Evolutionary conservation across 2,329 filamentous ascomycete genomes (phyloP).

Genomic region (Aaosphaeria pasadenensis): DNA sequence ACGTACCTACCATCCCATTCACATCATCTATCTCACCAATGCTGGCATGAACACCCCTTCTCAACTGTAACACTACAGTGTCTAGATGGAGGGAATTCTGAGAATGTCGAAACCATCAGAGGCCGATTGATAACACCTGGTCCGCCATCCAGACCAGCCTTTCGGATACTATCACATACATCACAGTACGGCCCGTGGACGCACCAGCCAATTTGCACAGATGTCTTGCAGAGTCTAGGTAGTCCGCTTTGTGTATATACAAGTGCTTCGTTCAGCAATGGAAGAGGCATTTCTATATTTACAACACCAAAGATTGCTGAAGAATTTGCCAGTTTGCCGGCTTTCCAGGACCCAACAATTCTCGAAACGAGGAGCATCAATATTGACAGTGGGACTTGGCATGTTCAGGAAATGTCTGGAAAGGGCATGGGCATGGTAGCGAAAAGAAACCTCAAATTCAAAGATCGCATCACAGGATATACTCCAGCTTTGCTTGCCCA

Average conservation of each 20-base stretch:
- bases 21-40: conserved; percentile 15
- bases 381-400: conserved; percentile 13
- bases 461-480: conserved; percentile 24
- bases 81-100: conserved; percentile 6
- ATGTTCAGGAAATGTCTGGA: conserved; percentile 16
- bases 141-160: too few relatives aligned
- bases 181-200: conserved; percentile 19
- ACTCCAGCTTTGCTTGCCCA: conserved; percentile 31
- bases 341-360: conserved; percentile 15
- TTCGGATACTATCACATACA: too few relatives aligned
- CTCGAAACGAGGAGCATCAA: conserved; percentile 16
- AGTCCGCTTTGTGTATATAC: conserved; percentile 32
- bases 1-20: neutral
- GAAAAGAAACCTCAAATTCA: conserved; percentile 12
- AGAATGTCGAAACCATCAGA: too few relatives aligned
- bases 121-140: too few relatives aligned
- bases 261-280: conserved; percentile 18
- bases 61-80: conserved; percentile 9
- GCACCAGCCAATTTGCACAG: conserved; percentile 23
- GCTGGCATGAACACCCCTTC: conserved; percentile 20
- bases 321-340: conserved; percentile 17
- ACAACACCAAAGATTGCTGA: conserved; percentile 27
- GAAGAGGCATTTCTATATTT: conserved; percentile 32
- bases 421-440: conserved; percentile 34
- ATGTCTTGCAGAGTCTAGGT: conserved; percentile 14